Base-by-base conservation (phyloP, 2,329 filamentous ascomycete species). In the Scorias spongiosa region DNA sequence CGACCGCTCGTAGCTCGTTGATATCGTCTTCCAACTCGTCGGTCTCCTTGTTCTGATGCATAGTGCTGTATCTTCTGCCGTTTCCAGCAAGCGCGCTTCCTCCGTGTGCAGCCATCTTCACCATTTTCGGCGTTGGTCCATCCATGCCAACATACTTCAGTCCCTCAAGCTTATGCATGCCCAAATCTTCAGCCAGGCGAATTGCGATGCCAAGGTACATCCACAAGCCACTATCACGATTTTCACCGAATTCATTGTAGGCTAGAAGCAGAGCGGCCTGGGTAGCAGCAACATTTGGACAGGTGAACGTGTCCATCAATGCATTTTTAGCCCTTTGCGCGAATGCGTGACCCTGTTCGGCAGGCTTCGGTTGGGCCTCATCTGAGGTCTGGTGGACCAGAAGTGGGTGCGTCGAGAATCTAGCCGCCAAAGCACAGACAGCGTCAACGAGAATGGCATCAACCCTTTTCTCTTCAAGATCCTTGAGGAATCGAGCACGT, bases 151-250 rank as follows among this genome's bases (percentile, higher is more conserved):
- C 70, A 44, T 74, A 71, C 46, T 66, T 71, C 36, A 93, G 71
- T 0, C 85, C 86, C 49, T 88, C 80, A 12, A 83, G 70, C 50
- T 87, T 93, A 52, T 89, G 84, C 50, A 93, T 69, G 0, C 87
- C 86, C 9, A 93, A 63, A 55, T 87, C 81, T 47, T 84, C 75
- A 0, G 81, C 81, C 77, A 87, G 83, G 4, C 86, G 79, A 47
- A 93, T 93, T 0, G 86, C 81, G 42, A 89, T 80, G 0, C 86
- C 87, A 1, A 93, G 69, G 57, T 93, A 93, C 85, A 93, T 93
- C 86, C 87, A 94, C 6, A 94, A 63, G 0, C 85, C 84, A 58
- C 85, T 93, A 56, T 93, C 87, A 53, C 88, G 84, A 51, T 85
- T 84, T 10, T 84, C 83, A 1, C 86, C 87, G 52, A 94, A 93